Evolutionary conservation across 2,329 filamentous ascomycete species (phyloP).

Genomic region (Phialemoniopsis sp.): DNA sequence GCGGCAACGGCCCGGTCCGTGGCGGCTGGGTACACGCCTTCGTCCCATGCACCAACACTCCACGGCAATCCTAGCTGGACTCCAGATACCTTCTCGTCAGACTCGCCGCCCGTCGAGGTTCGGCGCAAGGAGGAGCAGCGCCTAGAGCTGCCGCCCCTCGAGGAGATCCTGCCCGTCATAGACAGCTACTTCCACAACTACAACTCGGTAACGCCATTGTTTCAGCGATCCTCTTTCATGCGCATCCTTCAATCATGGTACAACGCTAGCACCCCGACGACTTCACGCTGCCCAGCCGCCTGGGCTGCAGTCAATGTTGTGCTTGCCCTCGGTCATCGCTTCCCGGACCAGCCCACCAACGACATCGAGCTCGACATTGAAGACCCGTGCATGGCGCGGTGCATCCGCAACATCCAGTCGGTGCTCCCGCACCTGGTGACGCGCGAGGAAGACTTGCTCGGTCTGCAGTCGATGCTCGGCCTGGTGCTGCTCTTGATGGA

Average conservation of each 20-base stretch:
- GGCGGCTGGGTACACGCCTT: not conserved
- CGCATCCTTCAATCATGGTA: constrained; percentile 13
- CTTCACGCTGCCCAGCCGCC: constrained; percentile 12
- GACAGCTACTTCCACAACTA: constrained; percentile 12
- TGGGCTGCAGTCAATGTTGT: constrained; percentile 18
- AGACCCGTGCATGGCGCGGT: not conserved
- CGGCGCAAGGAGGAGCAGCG: not conserved
- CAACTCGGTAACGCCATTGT: constrained; percentile 13
- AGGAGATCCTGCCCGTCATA: constrained; percentile 9
- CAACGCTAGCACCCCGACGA: not conserved
- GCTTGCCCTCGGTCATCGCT: constrained; percentile 8
- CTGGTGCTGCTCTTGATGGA: constrained; percentile 15
- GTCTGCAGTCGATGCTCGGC: constrained; percentile 17
- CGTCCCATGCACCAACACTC: not conserved
- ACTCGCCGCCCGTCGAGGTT: not conserved
- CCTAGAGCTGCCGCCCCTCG: constrained; percentile 10
- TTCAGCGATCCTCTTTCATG: constrained; percentile 11
- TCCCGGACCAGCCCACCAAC: constrained; percentile 1
- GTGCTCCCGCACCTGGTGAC: constrained; percentile 13
- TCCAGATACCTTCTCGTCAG: not conserved
- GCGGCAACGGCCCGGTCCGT: not conserved
- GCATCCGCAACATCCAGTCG: constrained; percentile 10
- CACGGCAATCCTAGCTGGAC: not conserved
- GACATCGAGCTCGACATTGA: not conserved
- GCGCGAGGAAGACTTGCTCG: constrained; percentile 12